Conservation (phyloP, 2,329 filamentous ascomycete genomes). For the Zymoseptoria brevis region DNA sequence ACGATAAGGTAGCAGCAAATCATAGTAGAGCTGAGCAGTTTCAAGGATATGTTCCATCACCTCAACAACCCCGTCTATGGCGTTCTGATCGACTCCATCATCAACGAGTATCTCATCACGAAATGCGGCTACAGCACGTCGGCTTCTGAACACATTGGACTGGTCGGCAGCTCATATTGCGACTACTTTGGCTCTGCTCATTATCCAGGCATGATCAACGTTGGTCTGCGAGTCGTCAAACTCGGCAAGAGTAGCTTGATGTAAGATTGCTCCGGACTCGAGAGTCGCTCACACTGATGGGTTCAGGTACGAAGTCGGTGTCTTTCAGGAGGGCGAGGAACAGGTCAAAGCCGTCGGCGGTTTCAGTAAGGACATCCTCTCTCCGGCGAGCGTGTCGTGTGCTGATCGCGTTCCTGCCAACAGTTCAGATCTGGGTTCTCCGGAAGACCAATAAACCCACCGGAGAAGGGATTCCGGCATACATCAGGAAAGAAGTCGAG, state of each 20-base stretch:
- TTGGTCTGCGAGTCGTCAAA: slow-evolving; percentile 74
- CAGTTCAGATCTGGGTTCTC: slow-evolving; percentile 37
- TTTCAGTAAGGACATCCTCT: slow-evolving; percentile 2
- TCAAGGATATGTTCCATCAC: slow-evolving; percentile 76
- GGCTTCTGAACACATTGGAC: slow-evolving; percentile 63
- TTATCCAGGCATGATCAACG: slow-evolving; percentile 74
- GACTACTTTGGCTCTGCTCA: slow-evolving; percentile 71
- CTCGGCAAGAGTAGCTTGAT: slow-evolving; percentile 79
- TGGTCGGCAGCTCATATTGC: slow-evolving; percentile 78
- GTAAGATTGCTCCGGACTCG: slow-evolving; percentile 1
- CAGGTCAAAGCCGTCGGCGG: slow-evolving; percentile 55
- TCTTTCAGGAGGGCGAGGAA: slow-evolving; percentile 69
- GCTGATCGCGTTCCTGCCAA: neutral
- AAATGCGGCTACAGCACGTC: slow-evolving; percentile 66
- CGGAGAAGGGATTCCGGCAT: slow-evolving; percentile 53
- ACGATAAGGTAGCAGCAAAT: neutral
- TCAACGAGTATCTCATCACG: slow-evolving; percentile 80
- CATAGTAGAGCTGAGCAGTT: no score
- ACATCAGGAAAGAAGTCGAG: slow-evolving; percentile 42
- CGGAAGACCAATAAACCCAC: slow-evolving; percentile 61
- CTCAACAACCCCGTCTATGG: slow-evolving; percentile 43
- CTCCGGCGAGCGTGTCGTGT: neutral
- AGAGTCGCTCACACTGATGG: neutral
- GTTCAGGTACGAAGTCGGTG: slow-evolving; percentile 67
- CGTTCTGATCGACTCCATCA: slow-evolving; percentile 63